These are phyloP conservation scores for Neurospora cerealis DNA, from an alignment of 495 filamentous ascomycete species.

Conservation along the genomic window DNA sequence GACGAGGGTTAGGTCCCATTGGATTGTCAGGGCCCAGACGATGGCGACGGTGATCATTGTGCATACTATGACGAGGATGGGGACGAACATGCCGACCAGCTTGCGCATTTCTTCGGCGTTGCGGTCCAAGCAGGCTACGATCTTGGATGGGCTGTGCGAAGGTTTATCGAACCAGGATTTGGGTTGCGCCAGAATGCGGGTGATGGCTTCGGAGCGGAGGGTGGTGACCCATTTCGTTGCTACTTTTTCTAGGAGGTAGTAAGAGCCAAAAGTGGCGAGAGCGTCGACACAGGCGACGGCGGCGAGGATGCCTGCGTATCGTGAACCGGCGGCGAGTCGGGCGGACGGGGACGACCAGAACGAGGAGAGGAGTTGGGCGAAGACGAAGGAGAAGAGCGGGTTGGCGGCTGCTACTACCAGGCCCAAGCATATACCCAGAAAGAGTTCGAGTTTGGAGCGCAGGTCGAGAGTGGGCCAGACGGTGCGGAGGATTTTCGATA, in stretches of 20 bases:
- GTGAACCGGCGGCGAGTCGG: constrained; percentile 37
- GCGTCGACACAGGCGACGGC: constrained; percentile 59
- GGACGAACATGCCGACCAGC: constrained; percentile 67
- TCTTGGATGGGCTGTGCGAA: constrained; percentile 48
- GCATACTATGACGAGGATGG: constrained; percentile 52
- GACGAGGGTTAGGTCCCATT: constrained; percentile 78
- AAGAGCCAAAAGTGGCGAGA: constrained; percentile 50
- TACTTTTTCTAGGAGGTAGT: constrained; percentile 58
- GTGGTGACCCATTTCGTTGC: constrained; percentile 73
- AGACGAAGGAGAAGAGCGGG: constrained; percentile 68
- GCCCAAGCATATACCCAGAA: constrained; percentile 51
- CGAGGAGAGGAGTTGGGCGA: constrained; percentile 61
- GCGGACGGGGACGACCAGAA: constrained; percentile 46
- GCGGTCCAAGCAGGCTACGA: constrained; percentile 66
- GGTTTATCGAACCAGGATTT: constrained; percentile 73
- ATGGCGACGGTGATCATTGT: constrained; percentile 57
- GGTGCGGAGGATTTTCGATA: constrained; percentile 57
- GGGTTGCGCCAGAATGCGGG: constrained; percentile 67
- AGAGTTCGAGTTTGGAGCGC: constrained; percentile 42
- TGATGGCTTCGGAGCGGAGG: constrained; percentile 58
- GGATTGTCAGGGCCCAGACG: constrained; percentile 61
- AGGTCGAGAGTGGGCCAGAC: constrained; percentile 57
- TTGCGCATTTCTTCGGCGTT: constrained; percentile 84
- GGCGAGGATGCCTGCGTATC: constrained; percentile 63
- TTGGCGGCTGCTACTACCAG: constrained; percentile 57